Evolutionary conservation across 176 grass and related monocot genomes (phyloP).

Genomic region (Zea mays): Zm-B73-REFERENCE-NAM-5.0 NC_050096.1:18055501-18056000

Average conservation of each 20-base stretch:
- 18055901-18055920: conserved; percentile 23
- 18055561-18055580: conserved; percentile 40
- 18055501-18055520: conserved; percentile 26
- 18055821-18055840: conserved; percentile 27
- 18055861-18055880: conserved; percentile 29
- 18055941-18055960: not conserved
- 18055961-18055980: conserved; percentile 12
- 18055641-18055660: conserved; percentile 45
- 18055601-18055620: not conserved
- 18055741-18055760: conserved; percentile 1
- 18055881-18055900: conserved; percentile 6
- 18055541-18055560: conserved; percentile 42
- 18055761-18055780: conserved; percentile 6
- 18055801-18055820: conserved; percentile 44
- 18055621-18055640: conserved; percentile 37
- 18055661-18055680: conserved; percentile 23
- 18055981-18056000: conserved; percentile 32
- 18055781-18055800: conserved; percentile 22
- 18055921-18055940: conserved; percentile 13
- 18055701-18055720: conserved; percentile 35
- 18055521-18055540: conserved; percentile 38
- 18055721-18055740: conserved; percentile 2
- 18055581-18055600: conserved; percentile 17
- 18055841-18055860: conserved; percentile 30
- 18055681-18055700: conserved; percentile 37